Evolutionary conservation across 2,329 filamentous ascomycete genomes (phyloP).

Genomic region (Amphichorda felina): DNA sequence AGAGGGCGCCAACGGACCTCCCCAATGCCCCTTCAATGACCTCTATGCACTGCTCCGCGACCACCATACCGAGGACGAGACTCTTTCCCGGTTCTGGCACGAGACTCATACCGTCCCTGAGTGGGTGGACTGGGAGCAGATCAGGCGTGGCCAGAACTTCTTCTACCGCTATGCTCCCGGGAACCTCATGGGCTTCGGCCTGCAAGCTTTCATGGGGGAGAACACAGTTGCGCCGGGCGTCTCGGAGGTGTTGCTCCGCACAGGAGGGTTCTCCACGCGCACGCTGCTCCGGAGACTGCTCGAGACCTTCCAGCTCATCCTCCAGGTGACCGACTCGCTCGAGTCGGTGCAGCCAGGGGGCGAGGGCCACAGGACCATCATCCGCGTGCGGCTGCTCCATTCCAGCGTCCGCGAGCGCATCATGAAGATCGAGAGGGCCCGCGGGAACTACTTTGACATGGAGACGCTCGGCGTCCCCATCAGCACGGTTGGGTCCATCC

Average conservation of each 20-base stretch:
- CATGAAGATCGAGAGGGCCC: constrained; percentile 37
- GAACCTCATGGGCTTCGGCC: constrained; percentile 37
- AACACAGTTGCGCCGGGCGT: constrained; percentile 40
- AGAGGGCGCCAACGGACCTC: background rate
- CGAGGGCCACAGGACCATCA: constrained; percentile 45
- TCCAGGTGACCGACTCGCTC: constrained; percentile 56
- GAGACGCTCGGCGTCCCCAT: constrained; percentile 51
- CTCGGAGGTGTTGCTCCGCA: constrained; percentile 60
- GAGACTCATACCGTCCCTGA: constrained; percentile 55
- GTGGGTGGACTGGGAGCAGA: constrained; percentile 71
- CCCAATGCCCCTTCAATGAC: background rate
- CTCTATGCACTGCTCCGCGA: background rate
- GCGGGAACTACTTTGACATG: constrained; percentile 48
- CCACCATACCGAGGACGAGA: constrained; percentile 31
- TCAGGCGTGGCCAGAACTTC: constrained; percentile 61
- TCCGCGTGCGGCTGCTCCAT: constrained; percentile 54
- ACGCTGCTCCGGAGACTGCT: constrained; percentile 50
- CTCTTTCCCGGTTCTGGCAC: constrained; percentile 46
- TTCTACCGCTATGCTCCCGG: constrained; percentile 51
- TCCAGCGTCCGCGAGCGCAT: constrained; percentile 52
- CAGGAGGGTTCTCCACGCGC: constrained; percentile 59
- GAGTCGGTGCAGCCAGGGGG: constrained; percentile 54
- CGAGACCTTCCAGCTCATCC: constrained; percentile 65
- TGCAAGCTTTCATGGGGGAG: constrained; percentile 24
- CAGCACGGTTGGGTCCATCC: constrained; percentile 64